Evolutionary conservation across 306 rosid genomes (phyloP), one percentile per base, ranked within the genome.

Genomic region (Vicia faba): DNA sequence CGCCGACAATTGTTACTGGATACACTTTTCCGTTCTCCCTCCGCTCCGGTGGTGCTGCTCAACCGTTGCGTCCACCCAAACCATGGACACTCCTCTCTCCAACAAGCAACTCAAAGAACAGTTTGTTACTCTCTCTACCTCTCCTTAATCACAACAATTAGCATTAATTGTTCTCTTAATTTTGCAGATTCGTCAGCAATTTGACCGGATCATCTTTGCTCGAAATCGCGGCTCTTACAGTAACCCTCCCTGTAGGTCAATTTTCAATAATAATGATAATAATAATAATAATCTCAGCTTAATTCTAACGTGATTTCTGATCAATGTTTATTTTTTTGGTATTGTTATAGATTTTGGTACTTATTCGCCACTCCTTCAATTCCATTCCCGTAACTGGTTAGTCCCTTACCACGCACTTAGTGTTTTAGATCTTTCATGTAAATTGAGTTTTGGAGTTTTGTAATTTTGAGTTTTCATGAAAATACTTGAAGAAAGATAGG

Each of bases 61-160:
- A 4, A 51, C 57, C 14, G 46, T 18, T 61, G 49, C 39, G 9
- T 33, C 38, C 38, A 35, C 18, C 66, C 8, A 15, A n/a, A 5
- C 64, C 57, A 89, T 92, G 98, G 96, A 87, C 41, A 57, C 65
- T 77, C 71, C 84, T 55, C 56, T 72, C 15, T 25, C 72, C 3
- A 78, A 69, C 76, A 93, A 85, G 83, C 92, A 23, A 72, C 95
- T 88, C 77, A 93, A 86, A 81, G 95, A 93, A 82, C 80, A 88
- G 96, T 92, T 75, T 71, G 88, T 91, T 71, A 75, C 43, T n/a
- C 25, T 49, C 5, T 63, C 36, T 29, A 12, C 8, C 38, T 20
- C 9, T 15, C 8, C n/a, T 56, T 64, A 63, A 16, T 56, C 69
- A 58, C 56, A n/a, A 8, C 15, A 44, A 35, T 28, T 18, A 8